Evolutionary conservation across 1,139 yeast species (phyloP), one percentile per base, ranked within the genome.

Genomic region (Suhomyces terraborum): DNA sequence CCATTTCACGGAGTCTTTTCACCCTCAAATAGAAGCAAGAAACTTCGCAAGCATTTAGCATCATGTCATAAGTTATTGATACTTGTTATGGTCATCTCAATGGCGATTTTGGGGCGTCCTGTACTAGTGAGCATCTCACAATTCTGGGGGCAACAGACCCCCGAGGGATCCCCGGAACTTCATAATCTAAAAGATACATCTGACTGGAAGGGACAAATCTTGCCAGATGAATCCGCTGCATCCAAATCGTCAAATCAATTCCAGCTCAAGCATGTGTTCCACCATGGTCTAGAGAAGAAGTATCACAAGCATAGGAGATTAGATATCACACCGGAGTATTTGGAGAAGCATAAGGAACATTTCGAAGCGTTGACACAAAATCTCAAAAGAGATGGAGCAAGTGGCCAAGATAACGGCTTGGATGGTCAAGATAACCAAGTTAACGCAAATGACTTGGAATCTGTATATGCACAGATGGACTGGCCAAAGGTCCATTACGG

Each of bases 231-330:
- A 8, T 24, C 27, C 4, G 27, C 12, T 4, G 12, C 27, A 24
- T 24, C 27, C 27, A 12, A 12, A 24, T 24, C 27, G 6, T 16
- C 27, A 12, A 14, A 24, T 24, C 27, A 24, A 12, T 66, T 69
- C 53, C 64, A 56, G 40, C 53, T 73, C 18, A 69, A 63, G 43
- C 83, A 79, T 53, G 72, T 79, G 6, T 75, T 64, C 49, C 84
- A 79, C 52, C 80, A 75, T 50, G 79, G 79, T 14, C 62, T 79
- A 0, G 77, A 77, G 2, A 45, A 59, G 6, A 45, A 55, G 18
- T 58, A 67, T 41, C 58, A 55, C 19, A 47, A 59, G 0, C 81
- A 75, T 50, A 60, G 69, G 24, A 54, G 80, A 36, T 56, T 79
- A 24, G 83, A 79, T 47, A 60, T 79, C 8, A 76, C 81, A 0